A percentile compares a stretch with the other conserved stretches of the same genome.
phyloP scores from a whole-genome alignment of 345 rosid species.

The Eutrema yunnanense region DNA sequence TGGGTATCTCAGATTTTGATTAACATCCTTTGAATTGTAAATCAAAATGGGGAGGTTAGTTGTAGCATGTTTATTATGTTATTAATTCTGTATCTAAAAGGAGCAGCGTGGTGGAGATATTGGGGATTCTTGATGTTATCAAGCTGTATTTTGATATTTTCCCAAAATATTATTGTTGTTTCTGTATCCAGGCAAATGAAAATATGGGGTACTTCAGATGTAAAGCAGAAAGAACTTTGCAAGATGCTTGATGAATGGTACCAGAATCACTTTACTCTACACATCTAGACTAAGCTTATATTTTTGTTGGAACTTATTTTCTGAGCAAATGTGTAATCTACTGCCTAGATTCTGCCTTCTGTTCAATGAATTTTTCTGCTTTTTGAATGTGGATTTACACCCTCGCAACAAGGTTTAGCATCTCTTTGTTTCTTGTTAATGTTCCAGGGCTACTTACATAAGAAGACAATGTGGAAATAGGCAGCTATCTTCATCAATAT shows the following conservation, averaged over 20 bases:
- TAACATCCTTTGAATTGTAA: slow-evolving; percentile 1
- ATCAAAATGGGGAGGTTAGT: background rate
- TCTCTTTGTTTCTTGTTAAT: background rate
- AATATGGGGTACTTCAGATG: slow-evolving; percentile 78
- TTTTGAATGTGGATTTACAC: background rate
- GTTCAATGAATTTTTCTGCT: background rate
- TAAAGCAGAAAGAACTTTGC: slow-evolving; percentile 76
- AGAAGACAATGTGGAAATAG: slow-evolving; percentile 59
- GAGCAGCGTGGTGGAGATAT: background rate
- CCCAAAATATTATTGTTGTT: background rate
- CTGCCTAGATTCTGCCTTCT: background rate
- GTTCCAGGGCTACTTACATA: slow-evolving; percentile 69
- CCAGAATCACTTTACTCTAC: slow-evolving; percentile 15
- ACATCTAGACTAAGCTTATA: background rate
- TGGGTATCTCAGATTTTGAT: background rate
- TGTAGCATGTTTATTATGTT: slow-evolving; percentile 1
- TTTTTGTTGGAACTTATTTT: background rate
- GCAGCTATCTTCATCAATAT: slow-evolving; percentile 66
- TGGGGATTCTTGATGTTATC: background rate
- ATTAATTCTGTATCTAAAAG: background rate
- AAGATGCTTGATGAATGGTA: slow-evolving; percentile 99
- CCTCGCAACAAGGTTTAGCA: background rate
- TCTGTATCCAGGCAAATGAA: slow-evolving; percentile 71
- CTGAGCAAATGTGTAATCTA: background rate
- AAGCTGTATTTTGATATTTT: background rate